phyloP scores from a whole-genome alignment of 192 early-diverging fungal genomes.

The Mortierella alpina region DNA sequence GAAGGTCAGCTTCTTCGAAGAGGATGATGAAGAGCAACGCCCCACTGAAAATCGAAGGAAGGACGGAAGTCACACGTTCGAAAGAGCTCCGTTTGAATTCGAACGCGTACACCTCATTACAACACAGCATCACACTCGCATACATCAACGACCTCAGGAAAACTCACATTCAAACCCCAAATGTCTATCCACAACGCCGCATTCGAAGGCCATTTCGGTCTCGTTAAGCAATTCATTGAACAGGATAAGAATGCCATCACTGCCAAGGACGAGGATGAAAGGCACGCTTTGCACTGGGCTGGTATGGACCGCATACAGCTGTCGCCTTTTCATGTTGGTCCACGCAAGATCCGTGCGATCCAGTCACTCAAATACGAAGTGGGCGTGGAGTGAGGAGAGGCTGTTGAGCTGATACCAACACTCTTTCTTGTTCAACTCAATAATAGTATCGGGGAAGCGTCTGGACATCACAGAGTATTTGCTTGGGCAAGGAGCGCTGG shows the following conservation, averaged over 20 bases:
- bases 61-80: background rate
- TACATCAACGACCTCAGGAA: background rate
- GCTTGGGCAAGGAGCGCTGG: constrained; percentile 68
- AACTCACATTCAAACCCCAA: background rate
- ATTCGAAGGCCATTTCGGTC: constrained; percentile 55
- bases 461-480: constrained; percentile 73
- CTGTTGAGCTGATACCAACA: constrained; percentile 42
- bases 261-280: constrained; percentile 73
- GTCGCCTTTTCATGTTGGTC: background rate
- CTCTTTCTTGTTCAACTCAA: background rate
- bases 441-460: constrained; percentile 73
- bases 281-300: constrained; percentile 67
- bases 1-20: no score
- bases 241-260: constrained; percentile 61
- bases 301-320: constrained; percentile 14
- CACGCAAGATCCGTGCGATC: background rate
- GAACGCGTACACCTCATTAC: no score
- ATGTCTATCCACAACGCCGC: constrained; percentile 56
- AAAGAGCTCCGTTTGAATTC: no score
- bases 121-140: no score
- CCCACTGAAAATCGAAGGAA: no score
- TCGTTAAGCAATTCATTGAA: constrained; percentile 63
- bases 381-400: background rate
- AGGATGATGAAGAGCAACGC: no score
- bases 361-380: background rate